phyloP scores from a whole-genome alignment of 139 green algal species.

The Chloropicon primus region DNA sequence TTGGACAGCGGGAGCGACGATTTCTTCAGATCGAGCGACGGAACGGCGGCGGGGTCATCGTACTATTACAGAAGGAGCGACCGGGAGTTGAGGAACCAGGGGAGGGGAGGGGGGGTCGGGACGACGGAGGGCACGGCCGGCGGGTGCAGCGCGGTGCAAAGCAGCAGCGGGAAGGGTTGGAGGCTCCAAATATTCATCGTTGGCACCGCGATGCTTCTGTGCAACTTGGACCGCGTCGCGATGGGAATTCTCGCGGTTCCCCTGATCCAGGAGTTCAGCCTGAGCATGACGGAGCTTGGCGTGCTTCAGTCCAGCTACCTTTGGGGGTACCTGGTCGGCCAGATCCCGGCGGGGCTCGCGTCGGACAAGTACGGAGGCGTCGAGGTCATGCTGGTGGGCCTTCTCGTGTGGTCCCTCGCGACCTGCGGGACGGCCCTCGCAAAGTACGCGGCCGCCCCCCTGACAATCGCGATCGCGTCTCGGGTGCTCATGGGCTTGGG shows the following conservation, averaged over 20 bases:
- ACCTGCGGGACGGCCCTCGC: slow-evolving; percentile 23
- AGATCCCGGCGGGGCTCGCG: slow-evolving; percentile 32
- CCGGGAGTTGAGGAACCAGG: too few species aligned
- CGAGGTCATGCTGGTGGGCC: slow-evolving; percentile 30
- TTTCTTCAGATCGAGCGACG: too few species aligned
- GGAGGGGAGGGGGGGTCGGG: background rate
- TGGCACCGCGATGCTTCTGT: background rate
- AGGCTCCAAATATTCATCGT: background rate
- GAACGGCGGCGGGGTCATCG: too few species aligned
- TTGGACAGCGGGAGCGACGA: too few species aligned
- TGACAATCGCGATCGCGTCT: slow-evolving; percentile 15
- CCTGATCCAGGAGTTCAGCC: slow-evolving; percentile 11
- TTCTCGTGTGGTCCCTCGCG: slow-evolving; percentile 34
- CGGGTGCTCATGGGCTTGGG: slow-evolving; percentile 32
- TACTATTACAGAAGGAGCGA: too few species aligned
- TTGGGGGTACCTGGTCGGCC: slow-evolving; percentile 43
- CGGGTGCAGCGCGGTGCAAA: background rate
- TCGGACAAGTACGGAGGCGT: background rate
- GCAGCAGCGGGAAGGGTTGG: background rate
- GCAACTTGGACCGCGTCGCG: background rate
- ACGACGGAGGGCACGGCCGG: background rate
- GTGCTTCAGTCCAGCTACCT: slow-evolving; percentile 40
- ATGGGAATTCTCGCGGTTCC: background rate
- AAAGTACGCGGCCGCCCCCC: slow-evolving; percentile 5
- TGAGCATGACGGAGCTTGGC: slow-evolving; percentile 28